Base-by-base conservation (phyloP, 176 grass and related monocot species). In the Aegilops tauschii region DNA sequence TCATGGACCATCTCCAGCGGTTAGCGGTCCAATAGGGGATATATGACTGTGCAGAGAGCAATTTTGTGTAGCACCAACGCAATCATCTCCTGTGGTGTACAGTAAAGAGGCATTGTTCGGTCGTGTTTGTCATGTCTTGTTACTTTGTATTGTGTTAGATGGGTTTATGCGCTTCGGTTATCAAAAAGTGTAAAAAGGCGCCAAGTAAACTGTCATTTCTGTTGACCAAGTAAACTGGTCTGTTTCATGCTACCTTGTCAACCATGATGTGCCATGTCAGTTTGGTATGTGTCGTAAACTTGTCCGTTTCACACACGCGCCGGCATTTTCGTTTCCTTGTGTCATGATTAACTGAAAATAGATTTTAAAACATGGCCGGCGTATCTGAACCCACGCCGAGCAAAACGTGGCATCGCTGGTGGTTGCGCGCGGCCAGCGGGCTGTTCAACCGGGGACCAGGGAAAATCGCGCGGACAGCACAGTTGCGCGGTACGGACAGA, bases 1-100 rank as follows among this genome's bases (percentile, higher is more conserved):
- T 97, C 85, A 91, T 95, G 87, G 93, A 97, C 86, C 95, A 95
- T 93, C 93, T 97, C 56, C 90, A 91, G 87, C 93, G 87, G 30
- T 69, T 95, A 61, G 84, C 93, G 7, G 95, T 97, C 63, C 95
- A 95, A 79, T 92, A 95, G 89, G 61, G 34, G 25, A 49, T 74
- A 29, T 69, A 58, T 8, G 17, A 21, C 18, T 59, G 35, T 79
- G 67, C 14, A 39, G 58, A 79, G 31, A 86, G 6, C 58, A 83
- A 61, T 86, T 92, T 86, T 86, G 79, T 86, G 79, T 79, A 72
- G 2, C 25, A 86, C 16, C 73, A 81, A 40, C 77, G 27, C 73
- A 77, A 18, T 73, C 21, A 58, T 61, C 11, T 39, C 83, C 78
- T 64, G 1, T 77, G 42, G 5, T 92, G 79, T 74, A 79, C 82